These are phyloP conservation scores for Emergomyces orientalis DNA, from an alignment of 2,329 filamentous ascomycete species.

Conservation along the genomic window DNA sequence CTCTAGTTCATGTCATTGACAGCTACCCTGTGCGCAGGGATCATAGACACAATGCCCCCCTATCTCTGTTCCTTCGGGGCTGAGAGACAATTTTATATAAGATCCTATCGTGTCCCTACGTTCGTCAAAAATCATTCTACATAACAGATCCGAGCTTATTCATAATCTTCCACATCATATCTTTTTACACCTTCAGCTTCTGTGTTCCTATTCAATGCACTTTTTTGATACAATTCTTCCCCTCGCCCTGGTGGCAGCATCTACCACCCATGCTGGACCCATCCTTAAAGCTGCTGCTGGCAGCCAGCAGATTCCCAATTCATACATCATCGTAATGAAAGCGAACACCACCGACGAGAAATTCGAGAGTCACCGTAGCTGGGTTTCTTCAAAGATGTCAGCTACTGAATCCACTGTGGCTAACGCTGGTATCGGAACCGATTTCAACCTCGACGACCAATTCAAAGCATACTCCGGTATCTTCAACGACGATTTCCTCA, in stretches of 20 bases:
- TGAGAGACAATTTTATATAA: constrained; percentile 1
- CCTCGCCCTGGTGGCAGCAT: constrained; percentile 12
- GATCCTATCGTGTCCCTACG: background rate
- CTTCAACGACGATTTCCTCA: constrained; percentile 3
- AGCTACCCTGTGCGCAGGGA: background rate
- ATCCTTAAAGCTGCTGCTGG: background rate
- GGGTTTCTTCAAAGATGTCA: background rate
- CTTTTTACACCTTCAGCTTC: background rate
- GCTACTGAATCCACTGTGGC: background rate
- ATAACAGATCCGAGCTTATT: background rate
- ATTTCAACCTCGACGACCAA: background rate
- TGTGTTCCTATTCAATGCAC: constrained; percentile 8
- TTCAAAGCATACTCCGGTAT: constrained; percentile 7
- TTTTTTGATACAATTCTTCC: constrained; percentile 11
- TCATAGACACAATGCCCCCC: too few relatives aligned
- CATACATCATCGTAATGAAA: constrained; percentile 9
- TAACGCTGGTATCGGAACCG: background rate
- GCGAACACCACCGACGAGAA: background rate
- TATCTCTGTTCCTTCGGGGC: background rate
- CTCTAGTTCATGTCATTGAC: background rate
- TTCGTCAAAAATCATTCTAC: background rate
- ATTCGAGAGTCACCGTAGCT: constrained; percentile 4
- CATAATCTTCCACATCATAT: background rate
- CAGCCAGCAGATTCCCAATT: background rate
- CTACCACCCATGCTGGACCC: constrained; percentile 11